Conservation (phyloP, 176 grass and related monocot genomes). For the Rhipidocladum racemiflorum region DNA sequence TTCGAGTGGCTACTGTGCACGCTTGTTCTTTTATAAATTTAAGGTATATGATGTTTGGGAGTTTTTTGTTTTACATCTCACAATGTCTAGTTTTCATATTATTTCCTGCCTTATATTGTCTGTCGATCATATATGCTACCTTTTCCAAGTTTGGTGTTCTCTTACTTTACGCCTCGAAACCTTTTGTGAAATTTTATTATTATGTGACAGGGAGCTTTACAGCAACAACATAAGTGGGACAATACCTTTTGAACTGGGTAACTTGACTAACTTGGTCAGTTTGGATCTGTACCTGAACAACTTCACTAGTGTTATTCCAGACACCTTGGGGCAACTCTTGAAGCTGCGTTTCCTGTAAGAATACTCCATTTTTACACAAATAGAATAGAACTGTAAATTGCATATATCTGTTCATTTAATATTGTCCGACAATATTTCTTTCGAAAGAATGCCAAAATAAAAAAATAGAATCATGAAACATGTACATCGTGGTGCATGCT, state of each 20-base stretch:
- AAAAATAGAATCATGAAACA: not conserved
- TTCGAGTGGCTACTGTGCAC: not conserved
- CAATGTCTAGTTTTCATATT: not conserved
- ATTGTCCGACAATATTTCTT: not conserved
- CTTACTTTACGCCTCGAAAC: not conserved
- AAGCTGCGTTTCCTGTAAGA: conserved; percentile 83
- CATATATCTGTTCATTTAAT: not conserved
- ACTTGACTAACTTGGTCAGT: conserved; percentile 77
- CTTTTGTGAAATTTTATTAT: conserved; percentile 7
- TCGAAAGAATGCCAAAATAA: not conserved
- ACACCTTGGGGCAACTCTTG: conserved; percentile 57
- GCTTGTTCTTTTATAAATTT: conserved; percentile 2
- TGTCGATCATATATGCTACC: not conserved
- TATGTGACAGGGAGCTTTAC: conserved; percentile 68
- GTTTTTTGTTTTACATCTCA: not conserved
- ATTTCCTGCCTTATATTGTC: conserved; percentile 9
- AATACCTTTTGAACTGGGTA: conserved; percentile 69
- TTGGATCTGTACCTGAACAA: conserved; percentile 82
- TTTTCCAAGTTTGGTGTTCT: not conserved
- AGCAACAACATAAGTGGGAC: conserved; percentile 74
- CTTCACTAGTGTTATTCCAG: conserved; percentile 53
- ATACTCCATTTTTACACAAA: conserved; percentile 10
- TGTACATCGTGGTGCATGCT: not conserved
- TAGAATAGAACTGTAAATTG: conserved; percentile 13
- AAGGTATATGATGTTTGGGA: not conserved